Evolutionary conservation across 2,329 filamentous ascomycete species (phyloP), one percentile per base, ranked within the genome.

Genomic region (Chalara sp.): DNA sequence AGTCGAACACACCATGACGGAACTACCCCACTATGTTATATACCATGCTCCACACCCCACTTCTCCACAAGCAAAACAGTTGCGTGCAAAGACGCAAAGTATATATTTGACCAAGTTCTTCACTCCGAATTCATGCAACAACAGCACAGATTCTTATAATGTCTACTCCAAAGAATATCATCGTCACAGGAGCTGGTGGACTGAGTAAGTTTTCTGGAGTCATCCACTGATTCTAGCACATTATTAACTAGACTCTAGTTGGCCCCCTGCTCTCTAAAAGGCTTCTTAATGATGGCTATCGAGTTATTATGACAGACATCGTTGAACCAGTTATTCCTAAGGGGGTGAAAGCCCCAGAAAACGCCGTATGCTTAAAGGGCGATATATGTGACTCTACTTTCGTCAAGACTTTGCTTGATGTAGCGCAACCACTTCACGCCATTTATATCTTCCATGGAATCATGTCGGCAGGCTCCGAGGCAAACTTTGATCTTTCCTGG

Each of bases 361-460:
- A 63, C 40, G 60, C 56, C 3, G 55, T 58, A 40, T 47, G 62
- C 3, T 54, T 68, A 31, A 51, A 65, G 39, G 60, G 64, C 3
- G 59, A 68, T 57, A 50, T 72, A 45, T 70, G 68, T 37, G 63
- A 68, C 45, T 50, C 64, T 1, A 29, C 58, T 0, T 62, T 61
- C 5, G 60, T 69, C 3, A 46, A 61, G 0, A 49, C 56, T 2
- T 61, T 72, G 11, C 57, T 72, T 37, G 41, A 44, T 6, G n/a
- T 49, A 6, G 51, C 60, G 1, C 55, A 59, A 0, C 59, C 54
- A 7, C 68, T 75, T 10, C 66, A 74, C 35, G 70, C 72, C 7
- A 72, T 79, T 43, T 83, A 80, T 62, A 72, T 82, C 46, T 75
- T 84, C 53, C 80, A 84, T 60, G 81, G 81, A 42, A 79, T 83